Evolutionary conservation across 148 eudicot species (phyloP).

Genomic region (Beta vulgaris): DNA sequence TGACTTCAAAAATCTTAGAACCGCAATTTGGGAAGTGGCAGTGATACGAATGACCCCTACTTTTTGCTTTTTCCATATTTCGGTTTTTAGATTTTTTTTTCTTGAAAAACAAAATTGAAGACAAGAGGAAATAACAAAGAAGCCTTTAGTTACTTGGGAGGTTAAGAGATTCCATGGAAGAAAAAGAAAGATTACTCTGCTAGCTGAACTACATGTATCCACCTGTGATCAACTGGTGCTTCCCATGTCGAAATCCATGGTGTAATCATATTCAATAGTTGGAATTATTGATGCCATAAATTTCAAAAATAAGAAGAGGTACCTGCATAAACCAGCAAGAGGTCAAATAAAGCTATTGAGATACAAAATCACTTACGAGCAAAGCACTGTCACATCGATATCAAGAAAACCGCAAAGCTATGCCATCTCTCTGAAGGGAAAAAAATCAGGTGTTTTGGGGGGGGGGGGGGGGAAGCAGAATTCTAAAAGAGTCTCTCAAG

Average conservation of each 20-base stretch:
- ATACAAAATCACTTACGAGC: neutral
- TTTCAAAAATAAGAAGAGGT: conserved; percentile 91
- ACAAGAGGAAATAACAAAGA: no score
- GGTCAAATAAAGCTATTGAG: neutral
- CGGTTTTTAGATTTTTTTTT: no score
- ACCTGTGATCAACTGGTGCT: conserved; percentile 61
- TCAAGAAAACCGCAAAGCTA: neutral
- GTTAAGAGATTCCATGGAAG: neutral
- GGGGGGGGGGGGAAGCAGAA: no score
- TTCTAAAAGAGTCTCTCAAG: no score
- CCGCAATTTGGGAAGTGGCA: no score
- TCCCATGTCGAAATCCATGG: conserved; percentile 96
- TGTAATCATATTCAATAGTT: conserved; percentile 96
- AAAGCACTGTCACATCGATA: neutral
- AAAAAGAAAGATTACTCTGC: neutral
- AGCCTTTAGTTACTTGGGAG: no score
- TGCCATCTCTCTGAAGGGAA: neutral
- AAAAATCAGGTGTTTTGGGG: no score
- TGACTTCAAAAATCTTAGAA: no score
- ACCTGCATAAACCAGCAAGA: conserved; percentile 48
- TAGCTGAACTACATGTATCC: neutral
- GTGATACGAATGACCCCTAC: no score
- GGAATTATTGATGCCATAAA: conserved; percentile 97
- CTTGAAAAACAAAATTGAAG: no score
- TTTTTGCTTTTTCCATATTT: no score